Evolutionary conservation across 108 stramenopile species (phyloP).

Genomic region (Poteriospumella lacustris): DNA sequence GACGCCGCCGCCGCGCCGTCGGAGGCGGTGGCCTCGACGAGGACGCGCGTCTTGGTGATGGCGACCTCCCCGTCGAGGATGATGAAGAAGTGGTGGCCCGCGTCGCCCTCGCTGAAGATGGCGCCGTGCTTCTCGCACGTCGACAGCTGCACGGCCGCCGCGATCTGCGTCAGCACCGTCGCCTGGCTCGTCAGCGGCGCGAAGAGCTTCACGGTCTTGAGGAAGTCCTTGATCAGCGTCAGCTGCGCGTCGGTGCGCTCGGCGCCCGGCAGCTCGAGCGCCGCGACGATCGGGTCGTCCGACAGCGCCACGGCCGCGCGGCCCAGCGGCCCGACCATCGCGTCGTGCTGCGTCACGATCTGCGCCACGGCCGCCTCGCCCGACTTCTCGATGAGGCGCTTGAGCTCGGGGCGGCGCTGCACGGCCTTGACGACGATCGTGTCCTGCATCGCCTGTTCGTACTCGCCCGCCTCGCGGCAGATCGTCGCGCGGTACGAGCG

Average conservation of each 20-base stretch:
- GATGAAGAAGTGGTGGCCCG: constrained; percentile 13
- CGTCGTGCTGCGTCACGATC: too few relatives aligned
- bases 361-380: background rate
- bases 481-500: background rate
- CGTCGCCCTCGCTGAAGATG: constrained; percentile 17
- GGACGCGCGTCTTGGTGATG: background rate
- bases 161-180: background rate
- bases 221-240: background rate
- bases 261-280: background rate
- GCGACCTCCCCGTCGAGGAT: constrained; percentile 18
- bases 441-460: background rate
- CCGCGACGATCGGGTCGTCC: constrained; percentile 9
- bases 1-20: too few relatives aligned
- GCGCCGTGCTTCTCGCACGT: background rate
- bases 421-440: background rate
- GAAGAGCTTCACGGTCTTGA: constrained; percentile 8
- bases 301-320: background rate
- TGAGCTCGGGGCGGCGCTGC: background rate
- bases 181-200: background rate
- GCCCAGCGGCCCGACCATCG: background rate
- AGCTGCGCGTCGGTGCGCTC: background rate
- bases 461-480: background rate
- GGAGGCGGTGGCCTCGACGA: background rate
- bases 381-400: background rate
- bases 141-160: background rate